Evolutionary conservation across 805 yeast genomes (phyloP).

Genomic region (Suhomyces sp.): DNA sequence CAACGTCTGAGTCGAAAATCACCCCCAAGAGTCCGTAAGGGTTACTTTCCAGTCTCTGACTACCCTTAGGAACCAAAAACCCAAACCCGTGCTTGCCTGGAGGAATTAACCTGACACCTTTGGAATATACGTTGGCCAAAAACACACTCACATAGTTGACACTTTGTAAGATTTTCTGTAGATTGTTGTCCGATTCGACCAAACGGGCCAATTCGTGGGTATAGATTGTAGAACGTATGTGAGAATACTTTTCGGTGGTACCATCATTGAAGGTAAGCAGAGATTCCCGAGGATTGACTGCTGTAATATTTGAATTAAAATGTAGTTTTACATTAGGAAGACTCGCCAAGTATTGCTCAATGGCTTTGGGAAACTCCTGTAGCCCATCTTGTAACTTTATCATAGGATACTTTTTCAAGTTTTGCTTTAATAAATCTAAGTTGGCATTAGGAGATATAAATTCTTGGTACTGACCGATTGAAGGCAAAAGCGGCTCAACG

Average conservation of each 20-base stretch:
- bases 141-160: constrained; percentile 50
- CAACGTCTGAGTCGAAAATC: constrained; percentile 86
- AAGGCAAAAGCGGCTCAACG: background rate
- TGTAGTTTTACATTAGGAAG: constrained; percentile 42
- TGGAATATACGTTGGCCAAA: constrained; percentile 60
- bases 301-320: constrained; percentile 23
- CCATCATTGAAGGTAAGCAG: background rate
- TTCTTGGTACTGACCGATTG: constrained; percentile 37
- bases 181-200: constrained; percentile 16
- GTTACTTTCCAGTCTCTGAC: background rate
- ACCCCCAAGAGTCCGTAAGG: constrained; percentile 62
- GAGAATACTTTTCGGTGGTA: constrained; percentile 41
- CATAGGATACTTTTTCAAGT: constrained; percentile 58
- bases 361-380: constrained; percentile 46
- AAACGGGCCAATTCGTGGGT: constrained; percentile 38
- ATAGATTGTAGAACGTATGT: constrained; percentile 58
- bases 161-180: constrained; percentile 17
- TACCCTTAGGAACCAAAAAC: constrained; percentile 64
- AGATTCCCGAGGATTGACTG: constrained; percentile 13
- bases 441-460: constrained; percentile 39
- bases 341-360: constrained; percentile 36
- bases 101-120: constrained; percentile 34
- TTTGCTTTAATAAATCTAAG: constrained; percentile 31
- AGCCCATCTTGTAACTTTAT: constrained; percentile 57
- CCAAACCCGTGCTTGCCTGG: constrained; percentile 70